A percentile compares a stretch with the other conserved stretches of the same genome.
These are phyloP conservation scores for Kuraishia piskuri DNA, from an alignment of 805 yeast genomes.

Conservation along the genomic window DNA sequence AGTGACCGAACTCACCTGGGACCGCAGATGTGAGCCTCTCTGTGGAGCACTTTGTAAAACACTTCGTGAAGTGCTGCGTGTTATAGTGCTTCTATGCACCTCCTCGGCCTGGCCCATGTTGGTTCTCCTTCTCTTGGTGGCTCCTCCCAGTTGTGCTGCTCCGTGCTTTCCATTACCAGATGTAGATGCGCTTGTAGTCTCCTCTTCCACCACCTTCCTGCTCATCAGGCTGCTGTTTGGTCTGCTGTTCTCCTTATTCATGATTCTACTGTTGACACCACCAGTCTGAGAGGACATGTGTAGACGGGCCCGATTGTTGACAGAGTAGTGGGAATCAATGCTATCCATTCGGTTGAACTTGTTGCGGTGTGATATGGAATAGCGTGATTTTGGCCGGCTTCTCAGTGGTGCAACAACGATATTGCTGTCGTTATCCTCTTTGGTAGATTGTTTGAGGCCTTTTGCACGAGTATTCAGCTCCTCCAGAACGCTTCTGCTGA, in stretches of 20 bases:
- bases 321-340: constrained; percentile 39
- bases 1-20: too few species aligned
- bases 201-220: neutral
- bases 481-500: constrained; percentile 34
- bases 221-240: neutral
- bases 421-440: neutral
- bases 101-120: neutral
- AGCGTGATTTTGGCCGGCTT: constrained; percentile 21
- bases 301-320: too few species aligned
- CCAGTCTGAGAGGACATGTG: too few species aligned
- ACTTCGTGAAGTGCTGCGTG: neutral
- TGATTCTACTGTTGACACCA: too few species aligned
- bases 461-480: constrained; percentile 35
- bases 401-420: constrained; percentile 13
- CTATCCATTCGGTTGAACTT: constrained; percentile 43
- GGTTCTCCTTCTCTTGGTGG: constrained; percentile 1
- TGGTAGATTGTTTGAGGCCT: constrained; percentile 25
- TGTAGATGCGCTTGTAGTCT: neutral
- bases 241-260: neutral
- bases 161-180: neutral
- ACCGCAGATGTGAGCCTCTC: neutral
- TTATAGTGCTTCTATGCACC: neutral
- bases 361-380: constrained; percentile 35
- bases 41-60: too few species aligned
- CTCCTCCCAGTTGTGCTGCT: neutral